A percentile compares a stretch with the other conserved stretches of the same genome.
Evolutionary conservation across 192 early-diverging fungal species (phyloP).

Genomic region (Radiomyces spectabilis): DNA sequence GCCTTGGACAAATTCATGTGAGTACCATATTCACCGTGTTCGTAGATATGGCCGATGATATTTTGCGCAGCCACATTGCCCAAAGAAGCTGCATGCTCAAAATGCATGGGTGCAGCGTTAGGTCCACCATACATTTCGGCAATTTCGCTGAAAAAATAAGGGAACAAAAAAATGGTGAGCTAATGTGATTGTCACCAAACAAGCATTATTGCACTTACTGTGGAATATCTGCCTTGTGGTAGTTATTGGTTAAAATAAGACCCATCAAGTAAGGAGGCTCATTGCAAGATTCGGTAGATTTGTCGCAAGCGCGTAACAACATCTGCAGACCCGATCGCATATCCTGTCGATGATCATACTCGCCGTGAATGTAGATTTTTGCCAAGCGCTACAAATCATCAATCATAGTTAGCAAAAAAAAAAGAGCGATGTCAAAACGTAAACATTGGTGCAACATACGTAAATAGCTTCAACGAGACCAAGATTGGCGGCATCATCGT

Average conservation of each 20-base stretch:
- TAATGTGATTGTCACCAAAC: too few relatives aligned
- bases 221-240: constrained; percentile 41
- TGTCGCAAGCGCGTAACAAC: constrained; percentile 66
- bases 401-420: background rate
- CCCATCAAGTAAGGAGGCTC: constrained; percentile 75
- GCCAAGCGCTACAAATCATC: constrained; percentile 59
- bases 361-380: constrained; percentile 65
- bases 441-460: constrained; percentile 32
- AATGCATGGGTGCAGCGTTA: constrained; percentile 64
- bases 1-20: constrained; percentile 58
- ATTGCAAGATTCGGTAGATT: constrained; percentile 65
- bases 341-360: constrained; percentile 56
- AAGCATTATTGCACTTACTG: too few relatives aligned
- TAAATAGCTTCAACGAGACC: constrained; percentile 57
- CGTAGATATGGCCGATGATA: constrained; percentile 72
- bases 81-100: constrained; percentile 69
- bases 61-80: constrained; percentile 67
- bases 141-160: constrained; percentile 1
- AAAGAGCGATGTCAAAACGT: constrained; percentile 1
- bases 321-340: constrained; percentile 72
- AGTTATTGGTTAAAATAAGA: constrained; percentile 65
- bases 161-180: background rate
- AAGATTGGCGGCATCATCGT: constrained; percentile 57
- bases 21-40: constrained; percentile 67
- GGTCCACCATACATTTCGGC: background rate